Conservation (phyloP, 2,329 filamentous ascomycete genomes). For the Trichoderma polysporum region DNA sequence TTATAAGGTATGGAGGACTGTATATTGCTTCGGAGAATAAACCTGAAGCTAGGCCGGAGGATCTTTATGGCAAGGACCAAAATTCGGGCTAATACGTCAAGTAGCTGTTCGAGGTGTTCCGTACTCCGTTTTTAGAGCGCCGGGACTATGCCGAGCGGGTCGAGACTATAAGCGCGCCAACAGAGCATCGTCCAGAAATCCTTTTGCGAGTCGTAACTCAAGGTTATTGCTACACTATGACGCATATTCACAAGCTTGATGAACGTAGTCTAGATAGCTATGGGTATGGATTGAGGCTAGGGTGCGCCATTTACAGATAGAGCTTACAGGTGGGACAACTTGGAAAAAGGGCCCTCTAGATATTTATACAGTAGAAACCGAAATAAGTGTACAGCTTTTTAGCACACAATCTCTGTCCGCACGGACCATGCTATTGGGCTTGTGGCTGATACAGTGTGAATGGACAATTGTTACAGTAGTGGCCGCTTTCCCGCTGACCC, state of each 20-base stretch:
- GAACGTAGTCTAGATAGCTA: too few species aligned
- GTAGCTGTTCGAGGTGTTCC: background rate
- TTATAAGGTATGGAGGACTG: background rate
- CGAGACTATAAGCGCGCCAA: slow-evolving; percentile 21
- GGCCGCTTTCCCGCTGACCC: too few species aligned
- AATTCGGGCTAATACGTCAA: slow-evolving; percentile 20
- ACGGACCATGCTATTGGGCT: too few species aligned
- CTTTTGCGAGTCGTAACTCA: background rate
- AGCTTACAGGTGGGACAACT: background rate
- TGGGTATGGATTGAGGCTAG: background rate
- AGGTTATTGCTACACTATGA: background rate
- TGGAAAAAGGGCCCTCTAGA: background rate
- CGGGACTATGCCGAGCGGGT: slow-evolving; percentile 6
- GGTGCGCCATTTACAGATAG: slow-evolving; percentile 12
- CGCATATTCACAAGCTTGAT: background rate
- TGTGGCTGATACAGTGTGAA: too few species aligned
- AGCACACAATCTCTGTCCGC: too few species aligned
- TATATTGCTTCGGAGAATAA: slow-evolving; percentile 10
- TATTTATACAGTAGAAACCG: too few species aligned
- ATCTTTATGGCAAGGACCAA: slow-evolving; percentile 8
- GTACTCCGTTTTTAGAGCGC: background rate
- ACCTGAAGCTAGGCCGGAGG: slow-evolving; percentile 6
- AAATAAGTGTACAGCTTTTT: too few species aligned
- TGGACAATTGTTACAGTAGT: too few species aligned
- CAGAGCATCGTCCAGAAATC: background rate